Evolutionary conservation across 148 eudicot genomes (phyloP).

Genomic region (Amaranthus hypochondriacus): DNA sequence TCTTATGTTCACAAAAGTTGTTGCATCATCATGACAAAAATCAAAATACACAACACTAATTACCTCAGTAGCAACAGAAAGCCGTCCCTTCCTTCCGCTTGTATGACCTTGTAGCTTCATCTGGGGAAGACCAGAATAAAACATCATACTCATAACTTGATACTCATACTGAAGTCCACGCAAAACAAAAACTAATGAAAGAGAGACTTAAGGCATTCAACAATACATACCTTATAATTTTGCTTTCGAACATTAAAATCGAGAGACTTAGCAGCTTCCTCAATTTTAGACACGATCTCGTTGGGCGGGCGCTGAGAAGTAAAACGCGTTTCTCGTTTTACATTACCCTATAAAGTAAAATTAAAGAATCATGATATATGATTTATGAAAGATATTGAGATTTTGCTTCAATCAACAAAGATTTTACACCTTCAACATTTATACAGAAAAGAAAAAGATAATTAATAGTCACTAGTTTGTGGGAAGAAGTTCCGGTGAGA

Average conservation of each 20-base stretch:
- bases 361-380: background rate
- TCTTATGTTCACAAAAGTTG: too few species aligned
- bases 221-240: conserved; percentile 63
- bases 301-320: conserved; percentile 75
- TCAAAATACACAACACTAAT: background rate
- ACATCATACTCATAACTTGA: background rate
- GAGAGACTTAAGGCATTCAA: background rate
- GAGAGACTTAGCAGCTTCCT: conserved; percentile 84
- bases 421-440: too few species aligned
- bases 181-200: background rate
- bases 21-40: background rate
- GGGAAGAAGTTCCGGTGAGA: too few species aligned
- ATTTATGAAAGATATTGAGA: too few species aligned
- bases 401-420: too few species aligned
- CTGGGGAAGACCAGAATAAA: conserved; percentile 34
- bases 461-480: too few species aligned
- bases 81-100: conserved; percentile 92
- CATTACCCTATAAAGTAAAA: conserved; percentile 38
- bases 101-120: conserved; percentile 85
- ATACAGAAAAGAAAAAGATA: too few species aligned
- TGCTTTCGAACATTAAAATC: conserved; percentile 77
- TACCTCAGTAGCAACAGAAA: conserved; percentile 96
- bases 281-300: conserved; percentile 81
- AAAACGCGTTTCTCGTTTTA: conserved; percentile 75
- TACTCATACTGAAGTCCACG: background rate